Evolutionary conservation across 2,329 filamentous ascomycete species (phyloP).

Genomic region (Penicillium sp.): DNA sequence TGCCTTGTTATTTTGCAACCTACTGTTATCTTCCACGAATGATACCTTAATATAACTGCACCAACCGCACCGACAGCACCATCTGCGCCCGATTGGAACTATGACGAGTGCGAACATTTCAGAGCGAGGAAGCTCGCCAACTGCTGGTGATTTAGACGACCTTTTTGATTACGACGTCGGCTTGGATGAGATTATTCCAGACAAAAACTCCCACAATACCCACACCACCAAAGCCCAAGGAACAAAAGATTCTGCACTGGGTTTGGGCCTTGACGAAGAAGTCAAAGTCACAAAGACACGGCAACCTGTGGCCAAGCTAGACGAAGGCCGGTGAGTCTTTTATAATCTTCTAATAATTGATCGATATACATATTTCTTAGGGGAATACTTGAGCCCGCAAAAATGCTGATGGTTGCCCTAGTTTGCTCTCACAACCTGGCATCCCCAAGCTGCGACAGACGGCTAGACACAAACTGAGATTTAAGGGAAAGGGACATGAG

Average conservation of each 20-base stretch:
- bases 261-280: constrained; percentile 80
- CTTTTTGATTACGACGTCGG: constrained; percentile 74
- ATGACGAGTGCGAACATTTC: constrained; percentile 9
- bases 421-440: constrained; percentile 77
- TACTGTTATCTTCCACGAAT: neutral
- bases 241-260: constrained; percentile 48
- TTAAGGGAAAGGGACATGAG: constrained; percentile 94
- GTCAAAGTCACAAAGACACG: constrained; percentile 77
- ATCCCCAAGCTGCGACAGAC: constrained; percentile 77
- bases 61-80: neutral
- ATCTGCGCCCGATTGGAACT: neutral
- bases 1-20: neutral
- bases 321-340: constrained; percentile 65
- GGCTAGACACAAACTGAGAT: constrained; percentile 66
- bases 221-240: constrained; percentile 22
- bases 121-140: constrained; percentile 18
- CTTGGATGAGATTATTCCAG: constrained; percentile 51
- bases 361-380: neutral
- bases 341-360: neutral
- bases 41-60: neutral
- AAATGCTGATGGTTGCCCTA: constrained; percentile 34
- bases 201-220: constrained; percentile 24
- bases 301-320: constrained; percentile 78
- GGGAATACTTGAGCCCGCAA: neutral
- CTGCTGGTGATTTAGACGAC: constrained; percentile 59